Conservation (phyloP, 208 protist genomes). For the Leptomonas pyrrhocoris region DNA sequence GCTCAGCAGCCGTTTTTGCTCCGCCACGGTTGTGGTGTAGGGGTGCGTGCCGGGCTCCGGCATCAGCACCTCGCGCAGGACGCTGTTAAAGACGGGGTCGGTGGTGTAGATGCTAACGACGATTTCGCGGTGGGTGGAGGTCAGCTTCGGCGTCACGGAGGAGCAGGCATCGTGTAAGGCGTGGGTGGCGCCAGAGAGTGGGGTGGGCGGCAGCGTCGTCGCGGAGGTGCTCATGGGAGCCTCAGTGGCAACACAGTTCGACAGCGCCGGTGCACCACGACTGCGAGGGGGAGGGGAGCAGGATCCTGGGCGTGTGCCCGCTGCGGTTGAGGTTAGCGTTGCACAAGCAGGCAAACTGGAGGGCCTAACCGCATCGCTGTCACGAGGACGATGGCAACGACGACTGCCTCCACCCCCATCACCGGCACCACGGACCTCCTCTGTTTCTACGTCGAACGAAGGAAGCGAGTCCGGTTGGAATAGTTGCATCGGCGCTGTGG, state of each 20-base stretch:
- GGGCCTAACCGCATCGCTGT: too few relatives aligned
- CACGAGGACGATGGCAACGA: not conserved
- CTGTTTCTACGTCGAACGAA: not conserved
- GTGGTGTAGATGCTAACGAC: conserved; percentile 75
- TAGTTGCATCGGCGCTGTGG: conserved; percentile 1
- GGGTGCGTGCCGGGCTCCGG: conserved; percentile 67
- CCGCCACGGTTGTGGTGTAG: conserved; percentile 52
- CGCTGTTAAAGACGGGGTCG: conserved; percentile 76
- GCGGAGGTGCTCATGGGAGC: not conserved
- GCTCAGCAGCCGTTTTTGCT: conserved; percentile 69
- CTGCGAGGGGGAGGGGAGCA: not conserved
- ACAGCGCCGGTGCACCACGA: not conserved
- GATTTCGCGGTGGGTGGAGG: conserved; percentile 59
- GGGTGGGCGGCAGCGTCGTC: not conserved
- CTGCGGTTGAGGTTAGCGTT: not conserved
- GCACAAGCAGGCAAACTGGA: too few relatives aligned
- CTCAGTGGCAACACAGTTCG: not conserved
- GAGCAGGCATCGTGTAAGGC: not conserved
- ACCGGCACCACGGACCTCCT: not conserved
- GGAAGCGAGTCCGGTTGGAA: conserved; percentile 1
- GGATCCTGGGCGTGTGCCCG: not conserved
- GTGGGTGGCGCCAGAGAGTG: not conserved
- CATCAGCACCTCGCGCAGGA: conserved; percentile 73
- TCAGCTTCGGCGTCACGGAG: conserved; percentile 24
- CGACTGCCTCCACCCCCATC: too few relatives aligned